These are phyloP conservation scores for Phialocephala sp. DNA, from an alignment of 2,329 filamentous ascomycete species.

Conservation along the genomic window DNA sequence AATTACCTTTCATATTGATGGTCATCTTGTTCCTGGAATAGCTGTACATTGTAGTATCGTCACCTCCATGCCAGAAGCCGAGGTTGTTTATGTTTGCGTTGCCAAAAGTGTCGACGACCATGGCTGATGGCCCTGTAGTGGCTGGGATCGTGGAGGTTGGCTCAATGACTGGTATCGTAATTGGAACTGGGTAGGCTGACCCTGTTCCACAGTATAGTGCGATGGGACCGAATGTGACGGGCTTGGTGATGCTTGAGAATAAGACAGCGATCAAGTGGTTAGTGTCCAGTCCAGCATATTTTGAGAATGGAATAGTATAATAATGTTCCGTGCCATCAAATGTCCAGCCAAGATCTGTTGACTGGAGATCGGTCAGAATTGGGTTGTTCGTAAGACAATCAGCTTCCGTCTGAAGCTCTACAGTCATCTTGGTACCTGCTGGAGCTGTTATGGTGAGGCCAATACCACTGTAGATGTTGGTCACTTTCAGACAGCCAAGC, in stretches of 20 bases:
- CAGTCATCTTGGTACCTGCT: constrained; percentile 54
- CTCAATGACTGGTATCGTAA: constrained; percentile 47
- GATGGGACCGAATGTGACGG: constrained; percentile 61
- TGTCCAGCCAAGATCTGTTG: constrained; percentile 59
- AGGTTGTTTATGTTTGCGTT: constrained; percentile 60
- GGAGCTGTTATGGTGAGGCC: constrained; percentile 60
- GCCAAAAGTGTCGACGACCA: constrained; percentile 67
- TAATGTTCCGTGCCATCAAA: constrained; percentile 65
- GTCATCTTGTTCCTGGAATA: constrained; percentile 58
- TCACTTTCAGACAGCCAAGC: constrained; percentile 57
- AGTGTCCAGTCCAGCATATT: constrained; percentile 55
- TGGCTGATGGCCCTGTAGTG: constrained; percentile 52
- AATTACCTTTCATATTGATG: constrained; percentile 59
- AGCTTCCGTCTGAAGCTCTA: constrained; percentile 56
- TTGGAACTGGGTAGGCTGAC: constrained; percentile 54
- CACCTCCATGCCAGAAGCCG: constrained; percentile 69
- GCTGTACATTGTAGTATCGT: constrained; percentile 60
- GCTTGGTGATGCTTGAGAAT: constrained; percentile 52
- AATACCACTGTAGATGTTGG: constrained; percentile 58
- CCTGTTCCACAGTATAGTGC: constrained; percentile 63
- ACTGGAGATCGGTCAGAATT: constrained; percentile 39
- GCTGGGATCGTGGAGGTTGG: constrained; percentile 56
- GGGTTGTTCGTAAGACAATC: constrained; percentile 47
- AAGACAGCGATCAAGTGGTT: constrained; percentile 59
- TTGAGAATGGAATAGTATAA: constrained; percentile 62